phyloP scores from a whole-genome alignment of 1,139 yeast genomes.

The Hansenula lynferdii region DNA sequence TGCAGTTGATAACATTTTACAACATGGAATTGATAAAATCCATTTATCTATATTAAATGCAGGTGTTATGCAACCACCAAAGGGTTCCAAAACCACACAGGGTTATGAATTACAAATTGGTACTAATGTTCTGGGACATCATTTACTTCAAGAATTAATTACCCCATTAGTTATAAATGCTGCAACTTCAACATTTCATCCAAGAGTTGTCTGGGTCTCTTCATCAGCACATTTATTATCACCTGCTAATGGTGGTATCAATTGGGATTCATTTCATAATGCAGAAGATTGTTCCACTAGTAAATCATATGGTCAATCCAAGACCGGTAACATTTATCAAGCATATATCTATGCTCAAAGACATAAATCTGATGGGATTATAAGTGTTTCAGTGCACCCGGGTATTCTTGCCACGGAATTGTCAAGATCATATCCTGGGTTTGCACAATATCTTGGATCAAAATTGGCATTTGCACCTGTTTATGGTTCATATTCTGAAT shows the following conservation, averaged over 20 bases:
- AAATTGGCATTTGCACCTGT: constrained; percentile 22
- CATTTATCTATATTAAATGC: constrained; percentile 50
- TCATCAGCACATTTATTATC: constrained; percentile 36
- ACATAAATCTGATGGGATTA: constrained; percentile 29
- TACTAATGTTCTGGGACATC: constrained; percentile 45
- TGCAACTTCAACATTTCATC: constrained; percentile 9
- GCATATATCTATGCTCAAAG: constrained; percentile 37
- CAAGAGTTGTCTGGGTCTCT: constrained; percentile 44
- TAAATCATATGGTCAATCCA: constrained; percentile 39
- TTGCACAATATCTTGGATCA: not conserved
- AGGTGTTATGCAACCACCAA: constrained; percentile 42
- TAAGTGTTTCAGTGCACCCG: constrained; percentile 35
- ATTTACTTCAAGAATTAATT: constrained; percentile 39
- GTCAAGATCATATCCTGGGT: constrained; percentile 7
- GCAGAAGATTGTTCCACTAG: constrained; percentile 6
- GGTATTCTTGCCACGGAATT: constrained; percentile 41
- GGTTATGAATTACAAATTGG: constrained; percentile 46
- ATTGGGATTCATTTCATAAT: constrained; percentile 29
- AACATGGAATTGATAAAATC: constrained; percentile 25
- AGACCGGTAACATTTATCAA: constrained; percentile 40
- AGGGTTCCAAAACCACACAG: constrained; percentile 32
- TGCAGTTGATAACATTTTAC: constrained; percentile 31
- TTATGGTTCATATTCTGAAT: constrained; percentile 39
- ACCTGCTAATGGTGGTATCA: constrained; percentile 34
- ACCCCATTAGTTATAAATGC: constrained; percentile 34